These are phyloP conservation scores for Colletotrichum tropicicola DNA, from an alignment of 2,329 filamentous ascomycete species.

Conservation along the genomic window DNA sequence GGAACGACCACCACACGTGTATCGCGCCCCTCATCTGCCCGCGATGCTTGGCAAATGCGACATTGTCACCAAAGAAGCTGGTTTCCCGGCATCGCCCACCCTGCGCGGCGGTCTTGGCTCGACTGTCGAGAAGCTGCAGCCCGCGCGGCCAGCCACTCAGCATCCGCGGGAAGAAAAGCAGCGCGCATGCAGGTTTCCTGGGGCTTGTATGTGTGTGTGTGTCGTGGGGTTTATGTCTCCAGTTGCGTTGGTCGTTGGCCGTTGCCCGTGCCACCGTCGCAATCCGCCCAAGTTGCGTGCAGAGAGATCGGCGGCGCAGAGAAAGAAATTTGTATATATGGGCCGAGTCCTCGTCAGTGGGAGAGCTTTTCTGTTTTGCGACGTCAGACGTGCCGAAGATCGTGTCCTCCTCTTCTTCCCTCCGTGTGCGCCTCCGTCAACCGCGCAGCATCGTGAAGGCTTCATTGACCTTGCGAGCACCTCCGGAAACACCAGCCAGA, in stretches of 20 bases:
- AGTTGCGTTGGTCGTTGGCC: too few species aligned
- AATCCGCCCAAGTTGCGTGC: background rate
- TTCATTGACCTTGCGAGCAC: constrained; percentile 9
- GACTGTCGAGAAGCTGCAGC: background rate
- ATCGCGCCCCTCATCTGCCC: constrained; percentile 10
- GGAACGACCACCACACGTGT: constrained; percentile 21
- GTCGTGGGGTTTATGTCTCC: too few species aligned
- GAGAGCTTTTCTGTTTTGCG: background rate
- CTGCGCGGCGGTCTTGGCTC: constrained; percentile 14
- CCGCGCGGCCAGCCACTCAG: constrained; percentile 14
- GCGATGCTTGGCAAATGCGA: constrained; percentile 22
- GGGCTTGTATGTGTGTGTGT: too few species aligned
- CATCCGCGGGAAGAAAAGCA: background rate
- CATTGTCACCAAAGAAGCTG: constrained; percentile 28
- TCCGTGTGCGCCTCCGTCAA: background rate
- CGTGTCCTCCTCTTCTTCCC: background rate
- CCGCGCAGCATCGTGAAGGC: constrained; percentile 6
- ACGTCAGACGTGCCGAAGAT: too few species aligned
- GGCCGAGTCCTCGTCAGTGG: background rate
- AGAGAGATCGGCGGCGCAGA: background rate
- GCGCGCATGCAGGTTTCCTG: too few species aligned
- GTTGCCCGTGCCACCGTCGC: constrained; percentile 6
- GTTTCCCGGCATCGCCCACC: constrained; percentile 10
- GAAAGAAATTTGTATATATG: background rate
- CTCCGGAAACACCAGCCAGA: background rate